Evolutionary conservation across 257 asterid species (phyloP).

Genomic region (Apocynum venetum): DNA sequence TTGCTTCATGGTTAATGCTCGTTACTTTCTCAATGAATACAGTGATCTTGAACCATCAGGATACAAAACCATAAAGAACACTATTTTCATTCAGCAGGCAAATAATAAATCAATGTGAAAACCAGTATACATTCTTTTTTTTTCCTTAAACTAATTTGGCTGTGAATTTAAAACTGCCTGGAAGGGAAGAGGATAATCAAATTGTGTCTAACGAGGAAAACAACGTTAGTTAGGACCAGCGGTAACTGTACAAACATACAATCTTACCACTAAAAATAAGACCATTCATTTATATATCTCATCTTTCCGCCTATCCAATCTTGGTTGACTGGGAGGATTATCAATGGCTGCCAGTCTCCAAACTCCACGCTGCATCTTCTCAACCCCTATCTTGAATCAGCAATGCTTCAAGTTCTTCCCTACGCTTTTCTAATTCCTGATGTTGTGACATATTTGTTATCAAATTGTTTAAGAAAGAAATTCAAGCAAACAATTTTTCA

Average conservation of each 20-base stretch:
- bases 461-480: neutral
- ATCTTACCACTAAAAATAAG: neutral
- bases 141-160: neutral
- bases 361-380: constrained; percentile 16
- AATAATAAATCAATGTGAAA: neutral
- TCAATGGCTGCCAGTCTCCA: neutral
- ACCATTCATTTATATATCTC: neutral
- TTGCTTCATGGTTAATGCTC: too few species aligned
- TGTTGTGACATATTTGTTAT: neutral
- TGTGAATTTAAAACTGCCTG: neutral
- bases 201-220: neutral
- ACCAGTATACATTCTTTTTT: neutral
- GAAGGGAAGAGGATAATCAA: neutral
- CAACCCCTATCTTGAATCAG: constrained; percentile 42
- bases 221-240: neutral
- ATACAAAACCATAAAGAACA: neutral
- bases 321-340: neutral
- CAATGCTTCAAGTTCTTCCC: constrained; percentile 79
- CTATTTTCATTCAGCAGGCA: neutral
- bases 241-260: constrained; percentile 2
- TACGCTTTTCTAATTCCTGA: constrained; percentile 80
- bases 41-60: too few species aligned
- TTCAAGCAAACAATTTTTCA: neutral
- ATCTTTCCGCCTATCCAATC: neutral
- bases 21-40: too few species aligned